Conservation (phyloP, 805 yeast species). For the Metschnikowia hibisci region DNA sequence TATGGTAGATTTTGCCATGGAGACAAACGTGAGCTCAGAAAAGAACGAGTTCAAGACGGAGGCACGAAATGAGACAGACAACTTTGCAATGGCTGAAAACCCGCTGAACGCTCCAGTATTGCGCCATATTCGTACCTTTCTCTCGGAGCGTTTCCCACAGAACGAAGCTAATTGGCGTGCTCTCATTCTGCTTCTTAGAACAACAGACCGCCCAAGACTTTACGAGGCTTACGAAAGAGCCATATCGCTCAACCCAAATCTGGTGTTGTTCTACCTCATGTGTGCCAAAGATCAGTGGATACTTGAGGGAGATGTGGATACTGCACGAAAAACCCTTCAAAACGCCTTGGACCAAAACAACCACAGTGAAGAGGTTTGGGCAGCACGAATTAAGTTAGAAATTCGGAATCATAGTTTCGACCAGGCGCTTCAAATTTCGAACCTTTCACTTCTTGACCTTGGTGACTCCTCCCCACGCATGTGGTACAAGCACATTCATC, state of each 20-base stretch:
- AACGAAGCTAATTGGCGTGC: conserved; percentile 46
- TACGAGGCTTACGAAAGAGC: conserved; percentile 50
- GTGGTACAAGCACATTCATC: conserved; percentile 59
- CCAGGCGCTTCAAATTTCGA: conserved; percentile 33
- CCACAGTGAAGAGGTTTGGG: conserved; percentile 54
- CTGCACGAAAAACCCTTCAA: conserved; percentile 52
- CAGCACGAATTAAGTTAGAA: conserved; percentile 69
- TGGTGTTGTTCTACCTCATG: conserved; percentile 55
- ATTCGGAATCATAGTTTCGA: conserved; percentile 38
- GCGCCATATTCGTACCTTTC: conserved; percentile 44
- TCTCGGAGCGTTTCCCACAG: conserved; percentile 46
- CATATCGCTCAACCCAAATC: conserved; percentile 44
- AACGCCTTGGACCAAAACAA: conserved; percentile 45
- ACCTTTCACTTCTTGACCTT: conserved; percentile 10
- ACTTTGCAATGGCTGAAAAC: conserved; percentile 31
- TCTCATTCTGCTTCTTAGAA: conserved; percentile 34
- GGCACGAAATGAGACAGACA: conserved; percentile 9
- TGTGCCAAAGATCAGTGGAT: conserved; percentile 71
- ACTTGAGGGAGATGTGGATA: conserved; percentile 40
- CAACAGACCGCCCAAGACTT: conserved; percentile 15
- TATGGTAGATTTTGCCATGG: conserved; percentile 43
- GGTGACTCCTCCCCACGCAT: conserved; percentile 40
- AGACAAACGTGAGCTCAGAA: background rate
- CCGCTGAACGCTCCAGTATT: conserved; percentile 30
- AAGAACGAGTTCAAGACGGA: too few species aligned